phyloP scores from a whole-genome alignment of 148 eudicot genomes.

The Heliamphora exappendiculata region DNA sequence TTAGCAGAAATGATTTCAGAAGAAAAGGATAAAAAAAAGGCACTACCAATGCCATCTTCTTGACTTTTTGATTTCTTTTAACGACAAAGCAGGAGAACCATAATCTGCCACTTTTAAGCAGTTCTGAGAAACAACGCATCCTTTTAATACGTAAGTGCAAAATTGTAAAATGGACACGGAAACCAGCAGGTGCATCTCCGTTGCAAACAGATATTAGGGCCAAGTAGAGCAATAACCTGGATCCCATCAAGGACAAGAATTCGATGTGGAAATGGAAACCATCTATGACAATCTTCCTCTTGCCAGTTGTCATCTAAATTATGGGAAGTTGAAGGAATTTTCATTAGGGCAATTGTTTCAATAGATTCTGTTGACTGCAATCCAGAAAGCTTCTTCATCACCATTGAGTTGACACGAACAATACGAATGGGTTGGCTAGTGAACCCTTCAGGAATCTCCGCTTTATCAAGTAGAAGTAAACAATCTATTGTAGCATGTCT shows the following conservation, averaged over 20 bases:
- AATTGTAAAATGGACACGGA: background rate
- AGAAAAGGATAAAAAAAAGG: too few species aligned
- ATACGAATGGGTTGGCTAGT: conserved; percentile 29
- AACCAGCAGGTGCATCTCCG: background rate
- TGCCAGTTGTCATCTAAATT: conserved; percentile 30
- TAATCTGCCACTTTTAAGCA: background rate
- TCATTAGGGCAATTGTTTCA: conserved; percentile 70
- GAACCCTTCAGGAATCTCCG: conserved; percentile 45
- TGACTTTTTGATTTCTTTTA: background rate
- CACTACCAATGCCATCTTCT: background rate
- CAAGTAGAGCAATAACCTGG: conserved; percentile 45
- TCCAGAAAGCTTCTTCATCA: conserved; percentile 84
- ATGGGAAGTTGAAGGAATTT: conserved; percentile 53
- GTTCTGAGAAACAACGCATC: background rate
- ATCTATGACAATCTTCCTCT: conserved; percentile 34
- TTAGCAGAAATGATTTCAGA: background rate
- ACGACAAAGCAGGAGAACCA: conserved; percentile 1
- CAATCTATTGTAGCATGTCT: conserved; percentile 36
- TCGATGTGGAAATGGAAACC: conserved; percentile 55
- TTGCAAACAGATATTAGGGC: background rate
- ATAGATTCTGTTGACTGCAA: conserved; percentile 74
- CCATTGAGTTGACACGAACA: conserved; percentile 53
- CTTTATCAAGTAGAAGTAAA: conserved; percentile 61
- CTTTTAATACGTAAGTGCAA: background rate
- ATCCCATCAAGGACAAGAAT: conserved; percentile 89